phyloP scores from a whole-genome alignment of 129 eudicot species.

The Gnaphalium uliginosum region DNA sequence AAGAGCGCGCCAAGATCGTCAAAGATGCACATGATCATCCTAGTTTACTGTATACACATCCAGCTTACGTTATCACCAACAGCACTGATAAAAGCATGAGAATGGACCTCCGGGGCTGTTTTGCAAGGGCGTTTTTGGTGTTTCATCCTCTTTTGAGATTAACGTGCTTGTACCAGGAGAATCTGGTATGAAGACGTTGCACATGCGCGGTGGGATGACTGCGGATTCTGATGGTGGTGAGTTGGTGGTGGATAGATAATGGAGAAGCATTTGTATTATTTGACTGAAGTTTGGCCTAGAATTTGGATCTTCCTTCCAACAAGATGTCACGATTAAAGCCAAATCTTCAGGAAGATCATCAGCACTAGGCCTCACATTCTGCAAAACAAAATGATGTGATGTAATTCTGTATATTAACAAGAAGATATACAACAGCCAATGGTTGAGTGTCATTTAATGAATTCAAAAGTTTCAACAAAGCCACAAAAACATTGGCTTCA shows the following conservation, averaged over 20 bases:
- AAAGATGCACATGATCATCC: background rate
- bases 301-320: slow-evolving; percentile 87
- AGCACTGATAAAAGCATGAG: slow-evolving; percentile 65
- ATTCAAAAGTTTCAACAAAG: background rate
- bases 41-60: slow-evolving; percentile 10
- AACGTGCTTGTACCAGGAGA: slow-evolving; percentile 83
- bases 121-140: slow-evolving; percentile 57
- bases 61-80: slow-evolving; percentile 27
- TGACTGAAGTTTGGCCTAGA: slow-evolving; percentile 75
- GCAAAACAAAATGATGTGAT: slow-evolving; percentile 22
- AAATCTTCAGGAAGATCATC: slow-evolving; percentile 79
- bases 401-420: background rate
- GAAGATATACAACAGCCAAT: background rate
- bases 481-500: background rate
- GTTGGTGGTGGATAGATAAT: slow-evolving; percentile 48
- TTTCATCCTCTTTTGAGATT: slow-evolving; percentile 55
- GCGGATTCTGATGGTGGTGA: slow-evolving; percentile 38
- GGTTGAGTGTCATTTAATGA: background rate
- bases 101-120: slow-evolving; percentile 47
- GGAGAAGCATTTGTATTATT: slow-evolving; percentile 76
- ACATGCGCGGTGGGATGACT: slow-evolving; percentile 52
- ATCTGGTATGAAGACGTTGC: slow-evolving; percentile 55
- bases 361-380: slow-evolving; percentile 80
- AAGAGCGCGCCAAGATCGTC: background rate
- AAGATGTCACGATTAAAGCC: slow-evolving; percentile 71